phyloP scores from a whole-genome alignment of 495 filamentous ascomycete genomes.

The Tuber microsphaerosporum region DNA sequence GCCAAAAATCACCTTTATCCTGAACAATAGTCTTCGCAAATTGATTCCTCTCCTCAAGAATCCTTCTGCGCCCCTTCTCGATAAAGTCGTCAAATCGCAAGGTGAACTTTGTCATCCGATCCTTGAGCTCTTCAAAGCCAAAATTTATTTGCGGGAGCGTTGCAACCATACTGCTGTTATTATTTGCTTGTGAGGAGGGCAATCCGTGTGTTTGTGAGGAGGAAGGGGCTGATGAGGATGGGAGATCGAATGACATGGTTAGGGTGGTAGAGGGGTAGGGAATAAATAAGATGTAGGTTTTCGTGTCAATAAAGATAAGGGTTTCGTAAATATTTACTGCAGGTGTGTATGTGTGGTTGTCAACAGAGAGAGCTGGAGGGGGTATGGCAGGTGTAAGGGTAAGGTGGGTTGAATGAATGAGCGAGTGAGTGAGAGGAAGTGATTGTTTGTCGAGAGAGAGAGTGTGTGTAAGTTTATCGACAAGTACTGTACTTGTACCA shows the following conservation, averaged over 20 bases:
- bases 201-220: slow-evolving; percentile 52
- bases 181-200: slow-evolving; percentile 2
- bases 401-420: background rate
- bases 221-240: slow-evolving; percentile 13
- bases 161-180: slow-evolving; percentile 46
- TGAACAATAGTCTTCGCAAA: slow-evolving; percentile 86
- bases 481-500: too few relatives aligned
- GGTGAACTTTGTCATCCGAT: slow-evolving; percentile 90
- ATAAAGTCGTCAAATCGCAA: slow-evolving; percentile 89
- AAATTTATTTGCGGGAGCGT: slow-evolving; percentile 90
- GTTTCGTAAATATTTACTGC: background rate
- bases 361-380: background rate
- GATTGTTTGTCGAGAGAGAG: background rate
- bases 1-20: slow-evolving; percentile 61
- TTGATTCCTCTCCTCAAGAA: slow-evolving; percentile 86
- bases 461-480: too few relatives aligned
- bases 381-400: background rate
- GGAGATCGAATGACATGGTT: slow-evolving; percentile 13
- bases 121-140: slow-evolving; percentile 90
- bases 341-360: background rate
- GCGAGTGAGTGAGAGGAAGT: background rate
- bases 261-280: background rate
- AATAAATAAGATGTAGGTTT: background rate
- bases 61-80: slow-evolving; percentile 75
- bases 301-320: background rate